These are phyloP conservation scores for Lolium perenne DNA, from an alignment of 176 grass and related monocot genomes.

Conservation along the genomic window DNA sequence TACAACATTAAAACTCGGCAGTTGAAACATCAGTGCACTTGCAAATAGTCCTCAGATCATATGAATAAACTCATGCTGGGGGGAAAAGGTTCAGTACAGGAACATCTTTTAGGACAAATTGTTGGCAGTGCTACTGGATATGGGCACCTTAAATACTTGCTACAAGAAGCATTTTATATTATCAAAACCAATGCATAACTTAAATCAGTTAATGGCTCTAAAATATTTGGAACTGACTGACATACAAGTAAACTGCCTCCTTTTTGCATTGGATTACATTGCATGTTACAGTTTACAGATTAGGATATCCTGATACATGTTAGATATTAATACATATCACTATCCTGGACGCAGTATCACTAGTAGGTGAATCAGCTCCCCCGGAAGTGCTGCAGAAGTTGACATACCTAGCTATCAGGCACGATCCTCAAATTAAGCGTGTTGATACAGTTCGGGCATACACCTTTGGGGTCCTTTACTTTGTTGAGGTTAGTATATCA, in stretches of 20 bases:
- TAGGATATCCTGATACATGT: neutral
- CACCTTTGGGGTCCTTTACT: slow-evolving; percentile 93
- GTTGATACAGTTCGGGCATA: slow-evolving; percentile 90
- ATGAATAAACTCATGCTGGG: neutral
- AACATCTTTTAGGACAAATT: neutral
- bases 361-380: slow-evolving; percentile 82
- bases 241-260: neutral
- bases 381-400: slow-evolving; percentile 95
- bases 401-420: slow-evolving; percentile 80
- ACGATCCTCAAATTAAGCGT: slow-evolving; percentile 76
- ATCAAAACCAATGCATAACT: neutral
- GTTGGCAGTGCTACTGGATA: slow-evolving; percentile 8
- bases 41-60: neutral
- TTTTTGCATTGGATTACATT: slow-evolving; percentile 11
- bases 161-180: neutral
- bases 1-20: slow-evolving; percentile 21
- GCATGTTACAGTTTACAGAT: slow-evolving; percentile 10
- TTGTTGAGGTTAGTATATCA: slow-evolving; percentile 73
- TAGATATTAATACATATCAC: slow-evolving; percentile 3
- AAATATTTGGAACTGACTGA: neutral
- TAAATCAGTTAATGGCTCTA: neutral
- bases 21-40: neutral
- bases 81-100: neutral
- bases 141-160: too few species aligned
- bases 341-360: slow-evolving; percentile 59